Evolutionary conservation across 2,329 filamentous ascomycete species (phyloP).

Genomic region (Diaporthe sp.): DNA sequence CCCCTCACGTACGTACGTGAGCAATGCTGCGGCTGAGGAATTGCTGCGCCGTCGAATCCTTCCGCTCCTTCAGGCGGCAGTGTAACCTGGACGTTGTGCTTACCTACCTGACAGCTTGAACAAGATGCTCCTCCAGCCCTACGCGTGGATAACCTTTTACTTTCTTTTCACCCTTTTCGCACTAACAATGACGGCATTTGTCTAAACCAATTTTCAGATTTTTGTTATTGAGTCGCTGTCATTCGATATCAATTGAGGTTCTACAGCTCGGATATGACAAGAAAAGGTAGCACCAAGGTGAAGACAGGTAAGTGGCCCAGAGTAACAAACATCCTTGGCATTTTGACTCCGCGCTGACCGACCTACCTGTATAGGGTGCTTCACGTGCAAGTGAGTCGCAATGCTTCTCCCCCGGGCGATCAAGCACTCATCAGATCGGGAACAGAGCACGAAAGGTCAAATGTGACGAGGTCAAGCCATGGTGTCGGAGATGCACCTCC

Average conservation of each 20-base stretch:
- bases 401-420: not conserved
- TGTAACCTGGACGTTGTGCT: not conserved
- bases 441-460: slow-evolving; percentile 39
- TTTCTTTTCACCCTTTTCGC: not conserved
- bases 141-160: not conserved
- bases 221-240: not conserved
- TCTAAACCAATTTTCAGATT: not conserved
- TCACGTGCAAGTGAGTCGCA: slow-evolving; percentile 34
- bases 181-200: too few relatives aligned
- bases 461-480: slow-evolving; percentile 40
- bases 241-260: not conserved
- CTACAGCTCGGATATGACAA: slow-evolving; percentile 14
- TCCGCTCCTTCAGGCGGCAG: not conserved
- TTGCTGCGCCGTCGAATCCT: not conserved
- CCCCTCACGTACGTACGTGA: not conserved
- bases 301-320: slow-evolving; percentile 14
- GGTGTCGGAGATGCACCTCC: slow-evolving; percentile 37
- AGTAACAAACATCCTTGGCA: not conserved
- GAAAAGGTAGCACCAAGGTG: slow-evolving; percentile 32
- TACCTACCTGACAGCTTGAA: not conserved
- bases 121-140: not conserved
- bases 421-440: not conserved
- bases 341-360: not conserved
- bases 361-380: slow-evolving; percentile 15
- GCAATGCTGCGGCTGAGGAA: not conserved